Conservation (phyloP, 805 yeast species). For the Hemisphaericaspora nanyangensis region DNA sequence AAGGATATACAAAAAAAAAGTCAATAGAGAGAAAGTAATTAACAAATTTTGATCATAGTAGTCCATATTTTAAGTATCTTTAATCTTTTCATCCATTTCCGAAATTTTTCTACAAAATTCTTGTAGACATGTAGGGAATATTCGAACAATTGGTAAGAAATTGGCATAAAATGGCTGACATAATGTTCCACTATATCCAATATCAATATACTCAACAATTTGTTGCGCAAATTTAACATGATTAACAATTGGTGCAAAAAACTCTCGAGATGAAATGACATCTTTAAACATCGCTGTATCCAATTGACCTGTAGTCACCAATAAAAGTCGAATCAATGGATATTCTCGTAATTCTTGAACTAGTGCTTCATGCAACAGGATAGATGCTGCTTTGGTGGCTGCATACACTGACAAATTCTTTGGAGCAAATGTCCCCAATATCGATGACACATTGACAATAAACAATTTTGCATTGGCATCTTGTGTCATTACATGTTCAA, state of each 20-base stretch:
- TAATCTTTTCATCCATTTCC: slow-evolving; percentile 35
- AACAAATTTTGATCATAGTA: background rate
- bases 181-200: slow-evolving; percentile 41
- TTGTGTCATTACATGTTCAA: slow-evolving; percentile 4
- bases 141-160: slow-evolving; percentile 39
- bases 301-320: slow-evolving; percentile 51
- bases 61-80: slow-evolving; percentile 3
- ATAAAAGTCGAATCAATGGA: slow-evolving; percentile 27
- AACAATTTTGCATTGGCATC: slow-evolving; percentile 17
- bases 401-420: slow-evolving; percentile 44
- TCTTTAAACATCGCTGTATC: slow-evolving; percentile 47
- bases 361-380: slow-evolving; percentile 44
- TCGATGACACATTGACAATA: slow-evolving; percentile 43
- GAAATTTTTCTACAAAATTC: slow-evolving; percentile 31
- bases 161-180: slow-evolving; percentile 47
- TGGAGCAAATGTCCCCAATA: slow-evolving; percentile 49
- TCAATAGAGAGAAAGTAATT: slow-evolving; percentile 10
- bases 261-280: slow-evolving; percentile 35
- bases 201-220: slow-evolving; percentile 27
- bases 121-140: slow-evolving; percentile 39
- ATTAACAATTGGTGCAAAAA: slow-evolving; percentile 48
- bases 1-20: slow-evolving; percentile 10
- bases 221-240: slow-evolving; percentile 31
- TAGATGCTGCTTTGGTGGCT: slow-evolving; percentile 45
- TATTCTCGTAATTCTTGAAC: slow-evolving; percentile 30